Percentiles rank a stretch among this genome's conserved stretches.
phyloP scores from a whole-genome alignment of 805 yeast species.

The Yamadazyma akitaensis region DNA sequence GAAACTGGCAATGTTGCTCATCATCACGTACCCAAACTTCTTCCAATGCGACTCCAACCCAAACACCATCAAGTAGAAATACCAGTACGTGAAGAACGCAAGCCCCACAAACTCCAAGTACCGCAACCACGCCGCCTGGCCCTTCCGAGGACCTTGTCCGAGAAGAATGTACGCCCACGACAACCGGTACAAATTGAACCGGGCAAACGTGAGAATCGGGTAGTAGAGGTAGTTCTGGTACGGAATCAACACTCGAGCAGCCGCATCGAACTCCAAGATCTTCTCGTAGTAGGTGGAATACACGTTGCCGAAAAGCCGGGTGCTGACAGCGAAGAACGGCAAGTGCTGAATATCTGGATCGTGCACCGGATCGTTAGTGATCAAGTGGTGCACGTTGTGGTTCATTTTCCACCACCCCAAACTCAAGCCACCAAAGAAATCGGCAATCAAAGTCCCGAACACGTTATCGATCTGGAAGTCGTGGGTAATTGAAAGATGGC shows the following conservation, averaged over 20 bases:
- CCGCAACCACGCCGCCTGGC: constrained; percentile 84
- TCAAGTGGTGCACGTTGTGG: constrained; percentile 88
- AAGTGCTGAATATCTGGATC: constrained; percentile 94
- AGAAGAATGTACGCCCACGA: constrained; percentile 72
- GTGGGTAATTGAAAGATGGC: constrained; percentile 81
- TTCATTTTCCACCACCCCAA: constrained; percentile 94
- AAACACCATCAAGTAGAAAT: constrained; percentile 60
- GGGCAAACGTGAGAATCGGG: constrained; percentile 75
- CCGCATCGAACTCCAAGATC: constrained; percentile 60
- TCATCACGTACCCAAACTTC: constrained; percentile 58
- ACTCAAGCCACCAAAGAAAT: constrained; percentile 83
- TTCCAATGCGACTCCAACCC: constrained; percentile 53
- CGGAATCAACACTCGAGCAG: constrained; percentile 57
- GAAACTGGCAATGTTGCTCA: constrained; percentile 81
- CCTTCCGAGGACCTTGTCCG: constrained; percentile 79
- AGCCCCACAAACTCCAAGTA: constrained; percentile 74
- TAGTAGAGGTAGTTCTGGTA: constrained; percentile 71
- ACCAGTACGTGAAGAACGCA: constrained; percentile 74
- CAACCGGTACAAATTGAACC: constrained; percentile 78
- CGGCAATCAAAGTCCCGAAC: constrained; percentile 69
- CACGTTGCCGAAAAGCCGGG: constrained; percentile 62
- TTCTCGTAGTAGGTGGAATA: constrained; percentile 80
- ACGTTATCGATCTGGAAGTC: constrained; percentile 72
- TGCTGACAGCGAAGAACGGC: constrained; percentile 85
- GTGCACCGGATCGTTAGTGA: constrained; percentile 91